Conservation (phyloP, 2,329 filamentous ascomycete species). For the Aspergillus tubingensis region DNA sequence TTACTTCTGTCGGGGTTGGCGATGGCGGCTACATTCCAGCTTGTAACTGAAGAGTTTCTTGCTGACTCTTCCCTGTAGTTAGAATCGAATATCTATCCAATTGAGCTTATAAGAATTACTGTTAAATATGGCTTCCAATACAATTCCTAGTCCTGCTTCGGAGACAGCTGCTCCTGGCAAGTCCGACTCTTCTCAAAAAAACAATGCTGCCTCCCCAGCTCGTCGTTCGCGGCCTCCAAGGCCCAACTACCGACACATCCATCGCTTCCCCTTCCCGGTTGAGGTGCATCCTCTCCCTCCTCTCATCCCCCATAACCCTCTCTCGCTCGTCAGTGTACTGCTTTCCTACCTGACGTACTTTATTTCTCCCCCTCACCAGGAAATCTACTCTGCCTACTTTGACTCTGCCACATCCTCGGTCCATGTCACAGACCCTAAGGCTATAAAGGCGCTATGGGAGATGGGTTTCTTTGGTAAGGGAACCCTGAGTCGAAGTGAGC, state of each 20-base stretch:
- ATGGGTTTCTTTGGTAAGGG: conserved; percentile 98
- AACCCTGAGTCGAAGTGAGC: conserved; percentile 88
- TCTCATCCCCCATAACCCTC: conserved; percentile 88
- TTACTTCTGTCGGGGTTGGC: conserved; percentile 13
- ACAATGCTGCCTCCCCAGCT: conserved; percentile 22
- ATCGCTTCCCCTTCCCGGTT: conserved; percentile 78
- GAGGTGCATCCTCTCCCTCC: conserved; percentile 79
- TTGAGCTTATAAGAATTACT: conserved; percentile 23
- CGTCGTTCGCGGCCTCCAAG: conserved; percentile 34
- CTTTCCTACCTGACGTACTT: conserved; percentile 76
- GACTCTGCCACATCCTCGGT: conserved; percentile 80
- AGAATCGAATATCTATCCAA: conserved; percentile 26
- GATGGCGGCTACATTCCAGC: not conserved
- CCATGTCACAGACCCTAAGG: conserved; percentile 74
- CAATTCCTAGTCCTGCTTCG: conserved; percentile 18
- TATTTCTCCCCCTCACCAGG: conserved; percentile 62
- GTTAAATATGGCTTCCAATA: conserved; percentile 31
- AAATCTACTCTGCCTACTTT: conserved; percentile 73
- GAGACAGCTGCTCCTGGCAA: conserved; percentile 16
- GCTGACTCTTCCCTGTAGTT: conserved; percentile 29
- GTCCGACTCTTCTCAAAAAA: conserved; percentile 19
- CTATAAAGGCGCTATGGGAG: conserved; percentile 85
- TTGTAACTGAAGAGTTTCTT: conserved; percentile 22
- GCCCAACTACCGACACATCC: conserved; percentile 71
- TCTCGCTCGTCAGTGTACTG: conserved; percentile 80